phyloP scores from a whole-genome alignment of 164 flowering plant species.

The Pachysandra terminalis region DNA sequence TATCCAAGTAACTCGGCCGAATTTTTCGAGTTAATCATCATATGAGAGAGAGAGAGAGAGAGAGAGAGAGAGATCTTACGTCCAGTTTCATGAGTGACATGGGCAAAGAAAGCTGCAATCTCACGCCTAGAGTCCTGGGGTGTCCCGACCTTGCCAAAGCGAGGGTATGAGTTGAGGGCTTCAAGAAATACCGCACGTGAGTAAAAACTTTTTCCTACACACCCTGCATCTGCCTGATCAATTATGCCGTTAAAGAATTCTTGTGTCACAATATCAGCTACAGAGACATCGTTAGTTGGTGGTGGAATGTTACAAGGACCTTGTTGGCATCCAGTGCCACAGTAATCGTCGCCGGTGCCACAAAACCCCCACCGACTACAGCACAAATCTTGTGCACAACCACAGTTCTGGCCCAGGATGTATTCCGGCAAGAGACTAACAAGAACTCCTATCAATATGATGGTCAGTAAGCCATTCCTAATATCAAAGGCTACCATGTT shows the following conservation, averaged over 20 bases:
- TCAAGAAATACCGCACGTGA: conserved; percentile 40
- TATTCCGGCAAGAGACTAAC: conserved; percentile 1
- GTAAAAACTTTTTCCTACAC: conserved; percentile 54
- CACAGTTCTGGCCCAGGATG: conserved; percentile 23
- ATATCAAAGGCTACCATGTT: not conserved
- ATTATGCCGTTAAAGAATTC: conserved; percentile 44
- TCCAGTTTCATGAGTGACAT: conserved; percentile 48
- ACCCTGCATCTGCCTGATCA: conserved; percentile 26
- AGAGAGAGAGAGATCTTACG: conserved; percentile 12
- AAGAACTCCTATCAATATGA: conserved; percentile 3
- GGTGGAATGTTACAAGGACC: conserved; percentile 34
- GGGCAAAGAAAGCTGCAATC: conserved; percentile 69
- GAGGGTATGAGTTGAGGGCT: conserved; percentile 33
- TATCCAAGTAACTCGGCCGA: no score
- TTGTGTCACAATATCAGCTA: conserved; percentile 33
- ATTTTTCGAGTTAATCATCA: no score
- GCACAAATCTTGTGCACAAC: conserved; percentile 19
- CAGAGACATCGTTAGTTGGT: conserved; percentile 18
- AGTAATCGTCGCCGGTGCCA: conserved; percentile 35
- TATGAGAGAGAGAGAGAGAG: no score
- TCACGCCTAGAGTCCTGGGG: conserved; percentile 53
- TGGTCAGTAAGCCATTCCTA: not conserved
- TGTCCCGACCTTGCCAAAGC: conserved; percentile 43
- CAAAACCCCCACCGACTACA: conserved; percentile 33
- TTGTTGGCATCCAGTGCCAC: conserved; percentile 38